Conservation (phyloP, 495 filamentous ascomycete genomes). For the Neurospora sp. region DNA sequence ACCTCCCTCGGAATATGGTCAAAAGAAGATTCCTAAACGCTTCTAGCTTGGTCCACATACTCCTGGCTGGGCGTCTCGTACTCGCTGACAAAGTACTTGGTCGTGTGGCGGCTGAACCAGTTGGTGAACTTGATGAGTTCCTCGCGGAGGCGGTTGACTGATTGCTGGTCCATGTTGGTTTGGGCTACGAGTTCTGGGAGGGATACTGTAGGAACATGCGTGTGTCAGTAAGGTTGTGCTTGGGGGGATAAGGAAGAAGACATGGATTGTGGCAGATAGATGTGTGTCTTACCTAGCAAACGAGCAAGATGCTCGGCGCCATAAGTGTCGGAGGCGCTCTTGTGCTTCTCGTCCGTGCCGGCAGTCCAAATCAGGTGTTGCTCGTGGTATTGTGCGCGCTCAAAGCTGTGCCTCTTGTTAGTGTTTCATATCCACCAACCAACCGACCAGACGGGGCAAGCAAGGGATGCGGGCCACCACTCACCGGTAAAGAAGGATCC, state of each 20-base stretch:
- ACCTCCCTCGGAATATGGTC: not conserved
- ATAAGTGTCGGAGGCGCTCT: conserved; percentile 67
- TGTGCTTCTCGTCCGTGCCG: conserved; percentile 48
- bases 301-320: conserved; percentile 85
- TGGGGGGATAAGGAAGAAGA: too few relatives aligned
- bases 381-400: conserved; percentile 73
- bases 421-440: not conserved
- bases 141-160: conserved; percentile 74
- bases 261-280: too few relatives aligned
- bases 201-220: conserved; percentile 44
- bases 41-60: conserved; percentile 40
- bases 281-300: conserved; percentile 39
- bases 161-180: conserved; percentile 93
- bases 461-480: conserved; percentile 1
- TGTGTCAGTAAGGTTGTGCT: conserved; percentile 8
- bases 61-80: conserved; percentile 55
- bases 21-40: conserved; percentile 12
- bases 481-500: conserved; percentile 76
- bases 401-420: conserved; percentile 44
- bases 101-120: conserved; percentile 67
- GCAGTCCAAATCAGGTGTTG: conserved; percentile 54
- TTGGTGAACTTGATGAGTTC: conserved; percentile 71
- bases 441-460: not conserved
- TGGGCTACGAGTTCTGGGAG: conserved; percentile 91
- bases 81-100: conserved; percentile 62